Conservation (phyloP, 2,329 filamentous ascomycete species). For the Raffaelea arxii region DNA sequence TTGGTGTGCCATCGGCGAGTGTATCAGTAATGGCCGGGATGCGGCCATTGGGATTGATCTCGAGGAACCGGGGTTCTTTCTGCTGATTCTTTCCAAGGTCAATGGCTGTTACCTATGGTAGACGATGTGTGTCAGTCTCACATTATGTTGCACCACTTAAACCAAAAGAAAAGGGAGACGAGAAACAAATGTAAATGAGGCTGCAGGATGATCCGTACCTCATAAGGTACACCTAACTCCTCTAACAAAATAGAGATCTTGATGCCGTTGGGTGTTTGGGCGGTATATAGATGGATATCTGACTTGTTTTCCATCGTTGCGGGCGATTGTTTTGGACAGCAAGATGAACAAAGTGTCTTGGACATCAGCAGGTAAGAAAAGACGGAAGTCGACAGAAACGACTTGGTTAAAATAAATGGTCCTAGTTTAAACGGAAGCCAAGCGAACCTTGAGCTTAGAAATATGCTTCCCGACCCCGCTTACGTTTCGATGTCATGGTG, state of each 20-base stretch:
- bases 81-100: conserved; percentile 68
- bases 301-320: conserved; percentile 38
- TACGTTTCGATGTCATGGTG: no score
- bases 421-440: no score
- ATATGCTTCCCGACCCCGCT: no score
- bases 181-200: no score
- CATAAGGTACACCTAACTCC: conserved; percentile 76
- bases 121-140: no score
- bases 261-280: conserved; percentile 79
- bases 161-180: no score
- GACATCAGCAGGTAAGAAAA: no score
- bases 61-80: conserved; percentile 74
- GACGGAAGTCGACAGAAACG: no score
- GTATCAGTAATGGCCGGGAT: conserved; percentile 82
- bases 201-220: conserved; percentile 32
- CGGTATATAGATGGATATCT: conserved; percentile 73
- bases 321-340: no score
- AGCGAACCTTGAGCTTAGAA: no score
- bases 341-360: background rate
- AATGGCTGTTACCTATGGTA: conserved; percentile 44
- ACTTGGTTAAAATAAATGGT: no score
- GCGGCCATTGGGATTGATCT: conserved; percentile 87
- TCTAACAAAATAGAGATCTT: conserved; percentile 82
- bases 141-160: no score
- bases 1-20: conserved; percentile 60